Percentiles rank a stretch among this genome's conserved stretches.
These are phyloP conservation scores for Lecanicillium sp. DNA, from an alignment of 2,329 filamentous ascomycete species.

Conservation along the genomic window DNA sequence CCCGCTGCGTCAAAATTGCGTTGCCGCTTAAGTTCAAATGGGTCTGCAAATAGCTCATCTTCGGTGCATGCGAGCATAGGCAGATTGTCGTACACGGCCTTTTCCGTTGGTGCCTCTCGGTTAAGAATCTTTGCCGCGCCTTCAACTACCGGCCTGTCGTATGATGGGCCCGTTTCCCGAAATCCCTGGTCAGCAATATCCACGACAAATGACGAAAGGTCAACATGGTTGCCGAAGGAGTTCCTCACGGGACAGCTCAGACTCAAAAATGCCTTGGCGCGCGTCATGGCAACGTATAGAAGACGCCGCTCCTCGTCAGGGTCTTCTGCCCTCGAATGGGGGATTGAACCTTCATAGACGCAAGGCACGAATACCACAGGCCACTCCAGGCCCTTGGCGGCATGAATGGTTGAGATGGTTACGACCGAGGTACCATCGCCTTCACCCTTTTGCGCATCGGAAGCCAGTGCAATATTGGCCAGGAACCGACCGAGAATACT, in stretches of 20 bases:
- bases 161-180: constrained; percentile 58
- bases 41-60: constrained; percentile 63
- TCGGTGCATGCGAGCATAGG: constrained; percentile 48
- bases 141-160: constrained; percentile 53
- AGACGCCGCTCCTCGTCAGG: constrained; percentile 78
- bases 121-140: constrained; percentile 65
- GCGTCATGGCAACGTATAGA: constrained; percentile 94
- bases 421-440: constrained; percentile 54
- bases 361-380: constrained; percentile 89
- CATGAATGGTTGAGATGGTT: constrained; percentile 93
- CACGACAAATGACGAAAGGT: constrained; percentile 66
- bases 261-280: constrained; percentile 79
- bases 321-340: constrained; percentile 80
- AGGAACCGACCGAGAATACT: constrained; percentile 66
- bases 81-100: constrained; percentile 43
- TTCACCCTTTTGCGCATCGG: constrained; percentile 61
- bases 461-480: constrained; percentile 82
- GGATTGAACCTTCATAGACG: constrained; percentile 83
- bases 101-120: constrained; percentile 49
- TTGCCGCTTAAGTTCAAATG: too few species aligned
- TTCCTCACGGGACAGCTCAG: constrained; percentile 70
- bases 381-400: constrained; percentile 94
- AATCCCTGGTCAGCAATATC: constrained; percentile 30
- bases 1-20: too few species aligned
- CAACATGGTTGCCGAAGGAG: constrained; percentile 47